These are phyloP conservation scores for Tolypocladium pustulatum DNA, from an alignment of 2,329 filamentous ascomycete genomes.

Conservation along the genomic window DNA sequence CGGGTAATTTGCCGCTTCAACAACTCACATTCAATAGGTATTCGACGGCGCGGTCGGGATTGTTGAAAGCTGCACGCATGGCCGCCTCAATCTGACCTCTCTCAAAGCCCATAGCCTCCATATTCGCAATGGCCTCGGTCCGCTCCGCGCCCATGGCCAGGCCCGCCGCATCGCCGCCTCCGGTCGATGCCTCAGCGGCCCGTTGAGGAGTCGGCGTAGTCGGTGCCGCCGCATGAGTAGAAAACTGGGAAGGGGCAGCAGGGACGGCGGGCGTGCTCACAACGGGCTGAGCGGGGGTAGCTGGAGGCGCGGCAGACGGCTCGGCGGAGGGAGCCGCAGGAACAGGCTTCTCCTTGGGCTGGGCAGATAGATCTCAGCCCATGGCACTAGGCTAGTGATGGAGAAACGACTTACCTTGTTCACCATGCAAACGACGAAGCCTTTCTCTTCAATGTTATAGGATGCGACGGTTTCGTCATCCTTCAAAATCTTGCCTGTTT, in stretches of 20 bases:
- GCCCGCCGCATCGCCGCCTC: slow-evolving; percentile 53
- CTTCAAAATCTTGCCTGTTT: slow-evolving; percentile 87
- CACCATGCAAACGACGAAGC: slow-evolving; percentile 97
- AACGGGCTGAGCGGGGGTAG: slow-evolving; percentile 44
- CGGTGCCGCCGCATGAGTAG: slow-evolving; percentile 38
- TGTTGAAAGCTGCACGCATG: slow-evolving; percentile 94
- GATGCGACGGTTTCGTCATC: slow-evolving; percentile 94
- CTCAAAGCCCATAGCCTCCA: slow-evolving; percentile 97
- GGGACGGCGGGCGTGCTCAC: slow-evolving; percentile 53
- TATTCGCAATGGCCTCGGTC: slow-evolving; percentile 72
- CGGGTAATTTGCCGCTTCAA: not conserved
- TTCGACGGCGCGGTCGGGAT: slow-evolving; percentile 93
- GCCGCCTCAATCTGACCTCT: slow-evolving; percentile 81
- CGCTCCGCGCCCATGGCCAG: slow-evolving; percentile 78
- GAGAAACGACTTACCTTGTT: slow-evolving; percentile 65
- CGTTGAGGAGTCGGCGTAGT: slow-evolving; percentile 45
- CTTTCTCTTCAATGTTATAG: slow-evolving; percentile 99
- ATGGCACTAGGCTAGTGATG: too few relatives aligned
- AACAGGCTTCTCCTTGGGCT: slow-evolving; percentile 54
- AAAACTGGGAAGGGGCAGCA: slow-evolving; percentile 24
- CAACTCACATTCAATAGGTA: slow-evolving; percentile 74
- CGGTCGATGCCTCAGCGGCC: slow-evolving; percentile 23
- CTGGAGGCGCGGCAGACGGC: slow-evolving; percentile 46
- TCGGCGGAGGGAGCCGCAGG: slow-evolving; percentile 37
- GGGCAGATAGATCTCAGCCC: not conserved